Evolutionary conservation across 331 rosid genomes (phyloP).

Genomic region (Telfairia occidentalis): DNA sequence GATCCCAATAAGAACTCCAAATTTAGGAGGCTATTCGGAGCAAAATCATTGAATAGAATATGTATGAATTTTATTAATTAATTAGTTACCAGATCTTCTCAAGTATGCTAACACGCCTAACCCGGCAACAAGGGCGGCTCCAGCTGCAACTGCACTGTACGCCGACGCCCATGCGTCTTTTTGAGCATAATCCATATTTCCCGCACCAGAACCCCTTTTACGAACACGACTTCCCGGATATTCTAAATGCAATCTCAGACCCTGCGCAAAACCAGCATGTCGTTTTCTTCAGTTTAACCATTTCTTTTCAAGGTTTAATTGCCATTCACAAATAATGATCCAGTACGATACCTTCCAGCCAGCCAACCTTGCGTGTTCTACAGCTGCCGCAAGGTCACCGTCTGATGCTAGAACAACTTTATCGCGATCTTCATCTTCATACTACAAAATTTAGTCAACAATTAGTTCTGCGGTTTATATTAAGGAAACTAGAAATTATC

Average conservation of each 20-base stretch:
- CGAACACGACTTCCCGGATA: slow-evolving; percentile 39
- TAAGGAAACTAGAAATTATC: not conserved
- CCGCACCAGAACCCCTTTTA: slow-evolving; percentile 22
- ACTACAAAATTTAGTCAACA: slow-evolving; percentile 32
- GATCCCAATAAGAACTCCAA: not conserved
- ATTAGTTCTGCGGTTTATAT: not conserved
- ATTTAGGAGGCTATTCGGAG: not conserved
- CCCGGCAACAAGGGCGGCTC: slow-evolving; percentile 69
- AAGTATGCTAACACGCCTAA: slow-evolving; percentile 55
- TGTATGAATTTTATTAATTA: slow-evolving; percentile 4
- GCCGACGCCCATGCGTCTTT: slow-evolving; percentile 68
- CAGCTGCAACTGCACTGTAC: slow-evolving; percentile 53
- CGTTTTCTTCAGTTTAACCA: not conserved
- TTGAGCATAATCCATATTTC: slow-evolving; percentile 32
- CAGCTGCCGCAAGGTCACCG: slow-evolving; percentile 74
- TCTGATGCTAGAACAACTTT: slow-evolving; percentile 85
- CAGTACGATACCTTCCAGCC: slow-evolving; percentile 68
- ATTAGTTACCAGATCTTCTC: slow-evolving; percentile 33
- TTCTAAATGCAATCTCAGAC: slow-evolving; percentile 83
- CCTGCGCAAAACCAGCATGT: slow-evolving; percentile 31
- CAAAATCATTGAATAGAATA: not conserved
- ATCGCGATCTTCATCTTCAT: slow-evolving; percentile 92
- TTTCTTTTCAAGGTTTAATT: slow-evolving; percentile 18
- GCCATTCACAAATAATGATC: not conserved
- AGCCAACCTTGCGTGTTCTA: slow-evolving; percentile 78